Evolutionary conservation across 164 flowering plant species (phyloP).

Genomic region (Euptelea pleiosperma): DNA sequence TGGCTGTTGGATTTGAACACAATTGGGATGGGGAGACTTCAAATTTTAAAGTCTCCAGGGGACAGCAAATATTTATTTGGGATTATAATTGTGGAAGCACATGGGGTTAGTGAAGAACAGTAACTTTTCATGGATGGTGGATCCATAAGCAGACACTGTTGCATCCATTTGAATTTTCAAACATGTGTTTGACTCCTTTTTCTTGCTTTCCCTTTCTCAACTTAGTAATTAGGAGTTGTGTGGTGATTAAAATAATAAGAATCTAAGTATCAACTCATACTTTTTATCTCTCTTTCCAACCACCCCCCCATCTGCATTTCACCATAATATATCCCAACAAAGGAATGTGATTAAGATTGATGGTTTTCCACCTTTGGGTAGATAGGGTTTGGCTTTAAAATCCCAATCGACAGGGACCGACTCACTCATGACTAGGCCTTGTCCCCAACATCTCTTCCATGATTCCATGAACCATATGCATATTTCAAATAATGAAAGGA

Average conservation of each 20-base stretch:
- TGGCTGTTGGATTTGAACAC: too few relatives aligned
- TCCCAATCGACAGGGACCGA: not conserved
- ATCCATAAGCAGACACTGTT: not conserved
- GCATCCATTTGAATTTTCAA: not conserved
- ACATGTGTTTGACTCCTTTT: too few relatives aligned
- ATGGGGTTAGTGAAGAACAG: constrained; percentile 10
- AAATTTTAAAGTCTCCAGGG: too few relatives aligned
- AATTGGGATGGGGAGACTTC: too few relatives aligned
- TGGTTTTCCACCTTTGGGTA: constrained; percentile 17
- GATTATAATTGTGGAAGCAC: constrained; percentile 16
- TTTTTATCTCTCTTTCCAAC: constrained; percentile 9
- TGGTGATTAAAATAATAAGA: too few relatives aligned
- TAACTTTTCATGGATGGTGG: constrained; percentile 4
- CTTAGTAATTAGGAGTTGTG: too few relatives aligned
- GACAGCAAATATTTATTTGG: constrained; percentile 18
- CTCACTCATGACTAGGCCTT: constrained; percentile 9
- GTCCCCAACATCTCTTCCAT: constrained; percentile 5
- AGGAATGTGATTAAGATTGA: constrained; percentile 10
- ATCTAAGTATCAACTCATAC: too few relatives aligned
- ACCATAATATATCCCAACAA: constrained; percentile 5
- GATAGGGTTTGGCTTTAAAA: constrained; percentile 23
- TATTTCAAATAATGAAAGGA: too few relatives aligned
- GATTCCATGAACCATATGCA: too few relatives aligned
- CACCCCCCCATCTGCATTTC: constrained; percentile 20
- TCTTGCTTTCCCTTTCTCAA: too few relatives aligned